These are phyloP conservation scores for Capsella bursapastoris DNA, from an alignment of 345 rosid genomes.

Conservation along the genomic window DNA sequence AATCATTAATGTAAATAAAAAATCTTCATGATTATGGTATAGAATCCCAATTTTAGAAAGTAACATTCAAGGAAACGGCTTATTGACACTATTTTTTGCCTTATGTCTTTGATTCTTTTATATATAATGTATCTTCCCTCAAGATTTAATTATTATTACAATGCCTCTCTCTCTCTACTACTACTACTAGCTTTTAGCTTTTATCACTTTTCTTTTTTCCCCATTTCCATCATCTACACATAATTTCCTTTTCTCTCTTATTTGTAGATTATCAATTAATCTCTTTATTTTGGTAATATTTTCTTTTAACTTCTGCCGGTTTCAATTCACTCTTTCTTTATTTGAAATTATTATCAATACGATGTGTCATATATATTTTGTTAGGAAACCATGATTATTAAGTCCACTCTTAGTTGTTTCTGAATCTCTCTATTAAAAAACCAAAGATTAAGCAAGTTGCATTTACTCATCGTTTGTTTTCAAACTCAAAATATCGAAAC, in stretches of 20 bases:
- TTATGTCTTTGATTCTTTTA: constrained; percentile 38
- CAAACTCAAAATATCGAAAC: constrained; percentile 35
- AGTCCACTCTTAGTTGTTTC: constrained; percentile 22
- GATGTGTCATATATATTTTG: constrained; percentile 17
- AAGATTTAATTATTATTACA: background rate
- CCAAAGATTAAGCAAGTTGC: constrained; percentile 46
- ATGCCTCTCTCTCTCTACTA: too few relatives aligned
- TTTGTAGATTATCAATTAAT: constrained; percentile 39
- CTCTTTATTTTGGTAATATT: constrained; percentile 38
- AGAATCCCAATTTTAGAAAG: constrained; percentile 40
- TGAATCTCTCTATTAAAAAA: constrained; percentile 9
- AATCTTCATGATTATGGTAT: constrained; percentile 41
- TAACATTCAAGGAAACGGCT: constrained; percentile 42
- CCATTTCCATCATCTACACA: background rate
- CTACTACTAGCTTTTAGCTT: background rate
- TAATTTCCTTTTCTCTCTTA: constrained; percentile 19
- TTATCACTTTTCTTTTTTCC: constrained; percentile 38
- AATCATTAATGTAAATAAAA: constrained; percentile 32
- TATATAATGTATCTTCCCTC: constrained; percentile 12
- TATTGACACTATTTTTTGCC: constrained; percentile 36
- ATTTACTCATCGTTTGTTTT: constrained; percentile 41
- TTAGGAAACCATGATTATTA: constrained; percentile 24
- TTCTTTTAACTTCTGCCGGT: constrained; percentile 38
- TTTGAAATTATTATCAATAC: constrained; percentile 9
- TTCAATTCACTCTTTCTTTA: constrained; percentile 41